Base-by-base conservation (phyloP, 257 asterid species). In the Thymus quinquecostatus region DNA sequence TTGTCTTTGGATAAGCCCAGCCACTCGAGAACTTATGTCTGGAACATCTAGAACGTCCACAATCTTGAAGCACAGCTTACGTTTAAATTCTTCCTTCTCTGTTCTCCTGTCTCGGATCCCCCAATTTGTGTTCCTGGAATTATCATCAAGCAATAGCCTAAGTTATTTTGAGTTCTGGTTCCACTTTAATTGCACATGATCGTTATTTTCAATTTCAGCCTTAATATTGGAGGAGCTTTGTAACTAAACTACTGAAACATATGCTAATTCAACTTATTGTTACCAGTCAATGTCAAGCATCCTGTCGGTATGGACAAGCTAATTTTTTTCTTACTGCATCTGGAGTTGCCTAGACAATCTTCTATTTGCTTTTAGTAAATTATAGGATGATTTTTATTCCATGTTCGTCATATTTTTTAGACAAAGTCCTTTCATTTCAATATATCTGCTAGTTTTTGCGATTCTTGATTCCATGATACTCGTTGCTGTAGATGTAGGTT, bases 401-500 rank as follows among this genome's bases (percentile, higher is more conserved):
- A 21, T 40, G 36, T 40, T 48, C 38, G 43, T 21, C 68, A 60
- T 60, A 43, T 48, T 60, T 62, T 33, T 71, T 29, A 53, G 71
- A 34, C 54, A 21, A 14, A 14, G 34, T 63, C 47, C 69, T 44
- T 27, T 64, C 38, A 44, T 64, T 28, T 69, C 12, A 40, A 36
- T n/a, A 14, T 30, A 6, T 12, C 28, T 41, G 30, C 66, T 40
- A 38, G 21, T 21, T 21, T 33, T n/a, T 41, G 54, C 44, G 64
- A 14, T 38, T 59, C 60, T 68, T 59, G 62, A 71, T 72, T 66
- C 32, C 64, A 59, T 40, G 75, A 44, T 69, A 63, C 66, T 58
- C 40, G 61, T 70, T 78, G 53, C 13, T 38, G 41, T 38, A 38
- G 63, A 68, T 78, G 75, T 33, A 67, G 68, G 72, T 70, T 73